phyloP scores from a whole-genome alignment of 176 grass and related monocot genomes.

The Pontederia crassipes region DNA sequence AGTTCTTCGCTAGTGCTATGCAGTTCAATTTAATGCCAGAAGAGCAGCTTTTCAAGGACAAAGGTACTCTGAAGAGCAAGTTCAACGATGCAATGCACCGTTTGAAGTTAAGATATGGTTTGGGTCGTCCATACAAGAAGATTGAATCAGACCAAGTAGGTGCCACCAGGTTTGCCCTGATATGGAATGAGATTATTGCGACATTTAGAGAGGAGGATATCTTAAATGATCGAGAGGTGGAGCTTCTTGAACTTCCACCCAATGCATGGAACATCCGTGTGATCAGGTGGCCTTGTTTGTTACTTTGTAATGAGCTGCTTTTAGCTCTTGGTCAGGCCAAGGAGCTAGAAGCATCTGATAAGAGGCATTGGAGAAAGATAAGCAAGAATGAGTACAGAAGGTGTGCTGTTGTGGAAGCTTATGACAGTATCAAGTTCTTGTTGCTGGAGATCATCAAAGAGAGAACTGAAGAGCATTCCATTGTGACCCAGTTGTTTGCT shows the following conservation, averaged over 20 bases:
- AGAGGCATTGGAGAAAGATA: conserved; percentile 53
- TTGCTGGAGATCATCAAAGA: conserved; percentile 55
- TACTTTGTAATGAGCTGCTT: conserved; percentile 79
- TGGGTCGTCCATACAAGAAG: conserved; percentile 81
- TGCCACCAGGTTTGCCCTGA: conserved; percentile 81
- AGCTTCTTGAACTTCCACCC: conserved; percentile 82
- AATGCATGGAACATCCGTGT: conserved; percentile 71
- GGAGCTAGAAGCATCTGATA: conserved; percentile 57
- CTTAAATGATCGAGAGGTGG: conserved; percentile 74
- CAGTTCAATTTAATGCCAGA: conserved; percentile 97
- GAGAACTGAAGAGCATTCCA: conserved; percentile 43
- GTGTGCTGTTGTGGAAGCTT: conserved; percentile 83
- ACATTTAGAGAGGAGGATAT: conserved; percentile 95
- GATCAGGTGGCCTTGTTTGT: conserved; percentile 83
- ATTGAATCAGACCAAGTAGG: conserved; percentile 67
- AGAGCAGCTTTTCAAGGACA: conserved; percentile 35
- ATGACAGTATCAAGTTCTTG: conserved; percentile 63
- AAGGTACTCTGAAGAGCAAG: conserved; percentile 40
- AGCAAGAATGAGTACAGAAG: conserved; percentile 66
- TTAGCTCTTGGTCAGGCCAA: conserved; percentile 77
- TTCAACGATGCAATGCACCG: conserved; percentile 64
- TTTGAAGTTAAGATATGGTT: conserved; percentile 77
- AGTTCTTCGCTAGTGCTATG: conserved; percentile 96
- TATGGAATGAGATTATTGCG: conserved; percentile 92
- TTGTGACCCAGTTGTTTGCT: conserved; percentile 52